phyloP scores from a whole-genome alignment of 2,329 filamentous ascomycete genomes.

The Scopulariopsis brevicaulis region DNA sequence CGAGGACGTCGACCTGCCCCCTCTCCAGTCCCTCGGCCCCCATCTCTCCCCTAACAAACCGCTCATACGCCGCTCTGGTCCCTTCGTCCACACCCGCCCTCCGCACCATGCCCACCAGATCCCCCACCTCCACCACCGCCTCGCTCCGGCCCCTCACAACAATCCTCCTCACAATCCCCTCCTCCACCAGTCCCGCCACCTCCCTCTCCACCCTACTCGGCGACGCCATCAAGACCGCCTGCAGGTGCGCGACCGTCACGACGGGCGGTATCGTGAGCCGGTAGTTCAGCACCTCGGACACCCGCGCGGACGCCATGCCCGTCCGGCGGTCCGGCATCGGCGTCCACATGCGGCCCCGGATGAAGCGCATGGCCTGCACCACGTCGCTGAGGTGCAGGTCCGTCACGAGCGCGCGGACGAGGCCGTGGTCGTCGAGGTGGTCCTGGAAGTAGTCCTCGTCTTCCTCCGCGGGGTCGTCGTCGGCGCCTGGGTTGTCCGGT shows the following conservation, averaged over 20 bases:
- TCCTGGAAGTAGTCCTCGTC: slow-evolving; percentile 21
- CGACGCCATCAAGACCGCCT: slow-evolving; percentile 43
- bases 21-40: slow-evolving; percentile 27
- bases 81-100: slow-evolving; percentile 21
- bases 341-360: slow-evolving; percentile 51
- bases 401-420: slow-evolving; percentile 39
- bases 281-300: slow-evolving; percentile 52
- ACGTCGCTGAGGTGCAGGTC: slow-evolving; percentile 49
- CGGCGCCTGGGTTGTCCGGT: slow-evolving; percentile 12
- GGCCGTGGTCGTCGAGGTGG: slow-evolving; percentile 46
- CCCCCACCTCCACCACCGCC: slow-evolving; percentile 45
- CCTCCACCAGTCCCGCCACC: slow-evolving; percentile 45
- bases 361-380: slow-evolving; percentile 52
- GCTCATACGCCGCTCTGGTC: slow-evolving; percentile 38
- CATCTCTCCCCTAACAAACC: slow-evolving; percentile 35
- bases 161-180: slow-evolving; percentile 48
- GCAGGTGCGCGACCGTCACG: slow-evolving; percentile 54
- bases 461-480: not conserved
- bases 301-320: slow-evolving; percentile 53
- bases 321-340: slow-evolving; percentile 42
- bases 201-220: slow-evolving; percentile 58
- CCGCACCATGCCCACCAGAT: slow-evolving; percentile 39
- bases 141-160: slow-evolving; percentile 52
- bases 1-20: slow-evolving; percentile 42
- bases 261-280: slow-evolving; percentile 48